Evolutionary conservation across 2,329 filamentous ascomycete species (phyloP).

Genomic region (Pezicula rhizophila): DNA sequence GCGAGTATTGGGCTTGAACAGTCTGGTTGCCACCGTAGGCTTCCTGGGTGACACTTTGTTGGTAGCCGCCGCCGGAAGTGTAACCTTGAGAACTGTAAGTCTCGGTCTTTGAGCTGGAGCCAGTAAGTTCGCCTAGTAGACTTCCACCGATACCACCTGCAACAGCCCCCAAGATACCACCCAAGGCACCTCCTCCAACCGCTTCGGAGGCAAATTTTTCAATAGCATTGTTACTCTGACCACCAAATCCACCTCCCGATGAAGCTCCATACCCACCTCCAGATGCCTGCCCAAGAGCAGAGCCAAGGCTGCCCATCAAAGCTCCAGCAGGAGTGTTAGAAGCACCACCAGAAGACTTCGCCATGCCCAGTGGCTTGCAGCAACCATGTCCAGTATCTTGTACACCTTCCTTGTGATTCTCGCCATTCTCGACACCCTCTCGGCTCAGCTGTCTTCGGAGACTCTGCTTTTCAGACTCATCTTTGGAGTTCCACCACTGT

Average conservation of each 20-base stretch:
- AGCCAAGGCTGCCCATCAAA: constrained; percentile 52
- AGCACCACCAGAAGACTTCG: constrained; percentile 55
- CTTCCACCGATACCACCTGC: constrained; percentile 61
- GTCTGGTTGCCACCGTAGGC: constrained; percentile 38
- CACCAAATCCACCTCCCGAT: constrained; percentile 20
- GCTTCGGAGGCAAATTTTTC: constrained; percentile 51
- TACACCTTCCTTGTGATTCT: constrained; percentile 83
- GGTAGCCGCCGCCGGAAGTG: constrained; percentile 54
- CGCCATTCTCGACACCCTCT: constrained; percentile 66
- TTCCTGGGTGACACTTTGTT: constrained; percentile 55
- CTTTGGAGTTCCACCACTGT: constrained; percentile 74
- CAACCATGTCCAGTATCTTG: constrained; percentile 77
- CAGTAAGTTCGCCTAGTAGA: constrained; percentile 52
- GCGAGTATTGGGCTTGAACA: constrained; percentile 30
- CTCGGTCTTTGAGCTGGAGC: constrained; percentile 40
- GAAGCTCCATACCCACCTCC: constrained; percentile 21
- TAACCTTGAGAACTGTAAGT: constrained; percentile 46
- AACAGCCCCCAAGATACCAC: constrained; percentile 64
- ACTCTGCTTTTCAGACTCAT: constrained; percentile 54
- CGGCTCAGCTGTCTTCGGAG: constrained; percentile 72
- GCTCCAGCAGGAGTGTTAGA: constrained; percentile 49
- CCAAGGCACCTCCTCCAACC: constrained; percentile 58
- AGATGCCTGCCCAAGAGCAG: constrained; percentile 29
- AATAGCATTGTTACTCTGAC: constrained; percentile 28
- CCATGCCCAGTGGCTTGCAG: constrained; percentile 71